Conservation (phyloP, 2,329 filamentous ascomycete genomes). For the Fusarium dimerum region DNA sequence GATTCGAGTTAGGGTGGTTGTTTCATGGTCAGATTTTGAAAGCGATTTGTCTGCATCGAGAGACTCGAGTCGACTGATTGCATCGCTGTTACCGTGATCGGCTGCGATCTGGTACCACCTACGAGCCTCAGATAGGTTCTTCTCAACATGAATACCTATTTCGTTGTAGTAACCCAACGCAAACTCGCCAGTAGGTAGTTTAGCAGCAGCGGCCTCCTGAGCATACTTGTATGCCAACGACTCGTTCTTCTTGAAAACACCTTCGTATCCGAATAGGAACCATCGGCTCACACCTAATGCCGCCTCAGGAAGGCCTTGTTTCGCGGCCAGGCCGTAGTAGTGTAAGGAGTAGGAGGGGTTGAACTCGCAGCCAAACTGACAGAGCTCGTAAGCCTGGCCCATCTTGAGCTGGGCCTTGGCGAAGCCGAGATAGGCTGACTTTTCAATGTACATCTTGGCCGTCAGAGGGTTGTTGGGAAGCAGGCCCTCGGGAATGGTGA, state of each 20-base stretch:
- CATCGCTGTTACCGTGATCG: slow-evolving; percentile 90
- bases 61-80: slow-evolving; percentile 76
- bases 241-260: slow-evolving; percentile 92
- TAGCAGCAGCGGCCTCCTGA: slow-evolving; percentile 77
- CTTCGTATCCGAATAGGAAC: slow-evolving; percentile 95
- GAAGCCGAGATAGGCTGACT: slow-evolving; percentile 93
- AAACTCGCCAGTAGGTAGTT: slow-evolving; percentile 89
- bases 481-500: slow-evolving; percentile 70
- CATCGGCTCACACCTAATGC: slow-evolving; percentile 97
- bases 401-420: slow-evolving; percentile 97
- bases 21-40: slow-evolving; percentile 90
- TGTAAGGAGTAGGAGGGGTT: slow-evolving; percentile 90
- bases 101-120: slow-evolving; percentile 91
- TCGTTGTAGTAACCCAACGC: slow-evolving; percentile 97
- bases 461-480: slow-evolving; percentile 71
- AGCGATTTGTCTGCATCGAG: slow-evolving; percentile 81
- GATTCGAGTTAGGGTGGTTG: slow-evolving; percentile 84
- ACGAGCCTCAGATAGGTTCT: slow-evolving; percentile 78
- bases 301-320: slow-evolving; percentile 89
- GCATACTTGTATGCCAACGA: slow-evolving; percentile 90
- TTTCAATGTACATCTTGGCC: slow-evolving; percentile 88
- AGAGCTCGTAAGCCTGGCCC: slow-evolving; percentile 93
- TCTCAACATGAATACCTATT: slow-evolving; percentile 89
- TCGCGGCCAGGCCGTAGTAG: slow-evolving; percentile 90
- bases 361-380: slow-evolving; percentile 91